These are phyloP conservation scores for Lepidium aucheri DNA, from an alignment of 345 rosid genomes.

Conservation along the genomic window DNA sequence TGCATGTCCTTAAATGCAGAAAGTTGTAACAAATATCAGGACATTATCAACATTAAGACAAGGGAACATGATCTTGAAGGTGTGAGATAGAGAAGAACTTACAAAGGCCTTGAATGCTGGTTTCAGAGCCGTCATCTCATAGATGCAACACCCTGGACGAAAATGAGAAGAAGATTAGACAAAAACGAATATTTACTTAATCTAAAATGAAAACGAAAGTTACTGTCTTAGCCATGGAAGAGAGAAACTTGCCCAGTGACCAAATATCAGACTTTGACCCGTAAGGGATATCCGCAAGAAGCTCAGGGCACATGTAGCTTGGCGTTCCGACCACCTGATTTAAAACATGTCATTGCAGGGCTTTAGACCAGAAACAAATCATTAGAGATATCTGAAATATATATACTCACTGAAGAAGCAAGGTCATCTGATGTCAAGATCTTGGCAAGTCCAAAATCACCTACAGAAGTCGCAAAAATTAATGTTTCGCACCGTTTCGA, in stretches of 20 bases:
- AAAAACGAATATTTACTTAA: conserved; percentile 4
- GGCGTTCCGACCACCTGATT: conserved; percentile 98
- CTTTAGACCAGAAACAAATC: conserved; percentile 1
- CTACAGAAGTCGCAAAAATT: conserved; percentile 31
- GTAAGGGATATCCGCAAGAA: conserved; percentile 98
- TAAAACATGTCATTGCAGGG: neutral
- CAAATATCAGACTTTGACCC: conserved; percentile 98
- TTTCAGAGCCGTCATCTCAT: conserved; percentile 89
- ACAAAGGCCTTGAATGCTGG: conserved; percentile 99
- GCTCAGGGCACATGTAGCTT: conserved; percentile 99
- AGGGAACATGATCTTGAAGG: neutral
- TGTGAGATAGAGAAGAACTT: conserved; percentile 24
- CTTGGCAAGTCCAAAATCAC: conserved; percentile 99
- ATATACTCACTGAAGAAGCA: conserved; percentile 77
- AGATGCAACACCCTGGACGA: conserved; percentile 86
- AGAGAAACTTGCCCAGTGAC: conserved; percentile 70
- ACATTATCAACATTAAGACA: neutral
- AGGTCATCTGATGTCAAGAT: conserved; percentile 94
- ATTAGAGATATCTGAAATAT: neutral
- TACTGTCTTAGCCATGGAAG: conserved; percentile 1
- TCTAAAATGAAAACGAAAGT: neutral
- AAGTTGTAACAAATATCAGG: neutral
- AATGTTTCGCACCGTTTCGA: neutral
- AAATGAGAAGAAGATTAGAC: conserved; percentile 3
- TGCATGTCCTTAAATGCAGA: conserved; percentile 80